Evolutionary conservation across 495 filamentous ascomycete species (phyloP).

Genomic region (Trichoderma parareesei): DNA sequence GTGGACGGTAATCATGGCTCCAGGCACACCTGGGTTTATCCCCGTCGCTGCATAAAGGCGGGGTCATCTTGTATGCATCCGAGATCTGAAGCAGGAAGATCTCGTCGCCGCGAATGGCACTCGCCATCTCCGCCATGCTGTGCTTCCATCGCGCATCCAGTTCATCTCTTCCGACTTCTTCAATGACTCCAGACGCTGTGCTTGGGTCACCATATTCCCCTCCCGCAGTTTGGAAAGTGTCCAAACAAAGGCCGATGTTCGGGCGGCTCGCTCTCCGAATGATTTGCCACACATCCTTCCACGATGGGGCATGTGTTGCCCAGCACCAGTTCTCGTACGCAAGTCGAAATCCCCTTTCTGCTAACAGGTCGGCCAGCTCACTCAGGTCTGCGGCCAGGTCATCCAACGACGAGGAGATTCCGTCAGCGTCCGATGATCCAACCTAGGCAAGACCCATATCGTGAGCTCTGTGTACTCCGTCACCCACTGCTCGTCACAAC

Average conservation of each 20-base stretch:
- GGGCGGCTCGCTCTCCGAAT: slow-evolving; percentile 49
- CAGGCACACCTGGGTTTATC: slow-evolving; percentile 52
- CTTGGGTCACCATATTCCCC: slow-evolving; percentile 73
- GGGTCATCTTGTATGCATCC: slow-evolving; percentile 61
- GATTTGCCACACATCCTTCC: slow-evolving; percentile 62
- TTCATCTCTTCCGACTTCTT: slow-evolving; percentile 20
- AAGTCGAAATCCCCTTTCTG: slow-evolving; percentile 45
- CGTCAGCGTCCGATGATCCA: slow-evolving; percentile 58
- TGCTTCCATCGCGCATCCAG: slow-evolving; percentile 42
- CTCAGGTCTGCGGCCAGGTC: slow-evolving; percentile 53
- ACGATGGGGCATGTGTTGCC: slow-evolving; percentile 61
- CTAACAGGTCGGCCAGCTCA: slow-evolving; percentile 56
- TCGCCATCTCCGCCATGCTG: slow-evolving; percentile 47
- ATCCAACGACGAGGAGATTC: slow-evolving; percentile 40
- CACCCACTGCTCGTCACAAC: neutral
- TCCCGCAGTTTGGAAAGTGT: slow-evolving; percentile 74
- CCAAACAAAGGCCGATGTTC: slow-evolving; percentile 70
- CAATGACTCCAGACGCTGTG: slow-evolving; percentile 46
- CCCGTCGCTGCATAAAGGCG: slow-evolving; percentile 40
- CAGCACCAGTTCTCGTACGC: slow-evolving; percentile 87
- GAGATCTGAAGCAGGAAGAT: slow-evolving; percentile 71
- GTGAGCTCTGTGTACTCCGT: neutral
- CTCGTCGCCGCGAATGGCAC: slow-evolving; percentile 56
- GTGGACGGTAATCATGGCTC: slow-evolving; percentile 63
- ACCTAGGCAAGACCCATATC: slow-evolving; percentile 32